Percentiles rank a stretch among this genome's conserved stretches.
Conservation (phyloP, 148 eudicot genomes). For the Fagopyrum tataricum region DNA sequence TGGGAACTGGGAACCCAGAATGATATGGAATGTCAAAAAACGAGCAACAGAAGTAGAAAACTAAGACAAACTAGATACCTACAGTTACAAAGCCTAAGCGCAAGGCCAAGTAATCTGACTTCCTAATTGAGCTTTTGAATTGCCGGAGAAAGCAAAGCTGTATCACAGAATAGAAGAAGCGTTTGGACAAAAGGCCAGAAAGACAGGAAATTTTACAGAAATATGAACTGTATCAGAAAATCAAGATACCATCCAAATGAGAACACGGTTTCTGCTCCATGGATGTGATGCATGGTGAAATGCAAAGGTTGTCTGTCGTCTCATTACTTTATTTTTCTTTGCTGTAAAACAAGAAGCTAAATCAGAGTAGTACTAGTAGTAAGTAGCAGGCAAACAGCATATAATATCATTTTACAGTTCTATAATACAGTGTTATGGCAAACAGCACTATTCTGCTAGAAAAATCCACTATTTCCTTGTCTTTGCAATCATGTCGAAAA, state of each 20-base stretch:
- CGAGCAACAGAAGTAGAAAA: neutral
- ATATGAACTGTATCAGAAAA: neutral
- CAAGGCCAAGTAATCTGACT: slow-evolving; percentile 86
- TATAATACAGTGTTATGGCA: neutral
- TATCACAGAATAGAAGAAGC: slow-evolving; percentile 15
- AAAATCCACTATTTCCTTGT: neutral
- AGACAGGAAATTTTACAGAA: neutral
- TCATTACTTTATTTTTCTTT: slow-evolving; percentile 73
- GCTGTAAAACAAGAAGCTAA: slow-evolving; percentile 26
- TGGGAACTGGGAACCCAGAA: neutral
- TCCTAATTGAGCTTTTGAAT: slow-evolving; percentile 72
- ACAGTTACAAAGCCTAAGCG: slow-evolving; percentile 91
- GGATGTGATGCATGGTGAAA: slow-evolving; percentile 96
- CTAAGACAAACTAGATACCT: slow-evolving; percentile 35
- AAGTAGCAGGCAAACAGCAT: neutral
- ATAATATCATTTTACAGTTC: neutral
- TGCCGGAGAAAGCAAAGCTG: slow-evolving; percentile 95
- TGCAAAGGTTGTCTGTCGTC: slow-evolving; percentile 86
- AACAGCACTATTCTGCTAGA: neutral
- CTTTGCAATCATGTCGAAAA: neutral
- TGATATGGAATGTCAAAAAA: neutral
- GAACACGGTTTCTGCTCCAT: slow-evolving; percentile 82
- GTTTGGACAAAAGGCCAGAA: neutral
- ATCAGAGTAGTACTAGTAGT: neutral
- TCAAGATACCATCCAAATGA: slow-evolving; percentile 86